These are phyloP conservation scores for Pseudoneurospora amorphoporcata DNA, from an alignment of 495 filamentous ascomycete genomes.

Conservation along the genomic window DNA sequence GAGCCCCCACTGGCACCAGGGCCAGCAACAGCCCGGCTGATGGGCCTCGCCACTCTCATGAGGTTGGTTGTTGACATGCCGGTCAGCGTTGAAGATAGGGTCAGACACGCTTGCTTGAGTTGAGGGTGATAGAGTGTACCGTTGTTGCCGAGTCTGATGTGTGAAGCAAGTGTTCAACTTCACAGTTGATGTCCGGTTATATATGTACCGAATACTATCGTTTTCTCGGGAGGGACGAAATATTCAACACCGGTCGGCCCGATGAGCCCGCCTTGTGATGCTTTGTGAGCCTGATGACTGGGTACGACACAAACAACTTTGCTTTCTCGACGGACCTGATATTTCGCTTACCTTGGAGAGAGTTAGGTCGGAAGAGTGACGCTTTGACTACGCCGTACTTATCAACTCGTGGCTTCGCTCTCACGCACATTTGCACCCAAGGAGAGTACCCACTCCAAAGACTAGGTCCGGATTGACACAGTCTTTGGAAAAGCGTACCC, in stretches of 20 bases:
- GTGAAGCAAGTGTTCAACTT: background rate
- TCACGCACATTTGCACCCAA: background rate
- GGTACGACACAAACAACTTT: background rate
- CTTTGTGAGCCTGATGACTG: background rate
- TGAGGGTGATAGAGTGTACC: background rate
- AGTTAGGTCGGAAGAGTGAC: background rate
- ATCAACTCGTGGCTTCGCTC: background rate
- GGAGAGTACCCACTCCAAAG: background rate
- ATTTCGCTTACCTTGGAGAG: background rate
- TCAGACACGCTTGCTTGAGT: background rate
- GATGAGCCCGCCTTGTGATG: background rate
- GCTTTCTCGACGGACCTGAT: background rate
- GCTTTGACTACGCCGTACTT: background rate
- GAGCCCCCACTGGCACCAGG: background rate
- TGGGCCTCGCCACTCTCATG: constrained; percentile 18
- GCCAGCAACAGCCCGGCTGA: constrained; percentile 16
- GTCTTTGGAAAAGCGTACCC: background rate
- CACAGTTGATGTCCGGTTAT: background rate
- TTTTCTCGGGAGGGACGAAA: background rate
- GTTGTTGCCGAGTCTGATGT: background rate
- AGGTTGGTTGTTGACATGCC: constrained; percentile 24
- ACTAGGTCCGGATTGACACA: background rate
- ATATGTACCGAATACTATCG: background rate
- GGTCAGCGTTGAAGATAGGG: constrained; percentile 6
- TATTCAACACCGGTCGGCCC: background rate